Evolutionary conservation across 2,329 filamentous ascomycete genomes (phyloP).

Genomic region (Macrophomina phaseolina): DNA sequence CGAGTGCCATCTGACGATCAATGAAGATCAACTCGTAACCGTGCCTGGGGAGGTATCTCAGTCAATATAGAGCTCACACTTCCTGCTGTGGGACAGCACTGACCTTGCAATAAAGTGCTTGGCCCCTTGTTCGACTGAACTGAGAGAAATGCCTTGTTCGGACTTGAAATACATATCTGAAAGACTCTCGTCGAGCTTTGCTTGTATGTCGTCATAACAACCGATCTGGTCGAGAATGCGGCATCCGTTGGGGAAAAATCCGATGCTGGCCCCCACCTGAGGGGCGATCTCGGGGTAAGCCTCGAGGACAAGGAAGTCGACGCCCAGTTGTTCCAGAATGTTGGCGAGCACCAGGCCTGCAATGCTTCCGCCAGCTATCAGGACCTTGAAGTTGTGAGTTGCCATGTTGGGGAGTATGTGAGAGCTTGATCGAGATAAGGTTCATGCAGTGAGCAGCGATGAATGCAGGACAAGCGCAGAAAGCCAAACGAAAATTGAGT

Average conservation of each 20-base stretch:
- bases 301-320: slow-evolving; percentile 31
- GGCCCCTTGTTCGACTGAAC: not conserved
- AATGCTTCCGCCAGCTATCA: slow-evolving; percentile 22
- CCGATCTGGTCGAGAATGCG: slow-evolving; percentile 27
- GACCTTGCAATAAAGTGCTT: slow-evolving; percentile 1
- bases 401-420: not conserved
- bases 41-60: not conserved
- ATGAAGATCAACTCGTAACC: slow-evolving; percentile 17
- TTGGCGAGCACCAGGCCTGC: slow-evolving; percentile 18
- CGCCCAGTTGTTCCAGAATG: slow-evolving; percentile 3
- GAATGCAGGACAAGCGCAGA: no score
- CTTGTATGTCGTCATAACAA: slow-evolving; percentile 9
- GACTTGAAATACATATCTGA: not conserved
- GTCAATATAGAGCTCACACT: not conserved
- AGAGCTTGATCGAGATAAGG: not conserved
- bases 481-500: no score
- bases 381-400: not conserved
- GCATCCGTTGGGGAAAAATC: slow-evolving; percentile 28
- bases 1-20: slow-evolving; percentile 22
- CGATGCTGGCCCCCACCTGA: slow-evolving; percentile 33
- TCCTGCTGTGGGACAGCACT: not conserved
- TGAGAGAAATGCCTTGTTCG: not conserved
- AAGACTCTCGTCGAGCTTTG: not conserved
- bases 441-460: not conserved
- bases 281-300: slow-evolving; percentile 31